Evolutionary conservation across 2,329 filamentous ascomycete species (phyloP).

Genomic region (Mariannaea elegans): DNA sequence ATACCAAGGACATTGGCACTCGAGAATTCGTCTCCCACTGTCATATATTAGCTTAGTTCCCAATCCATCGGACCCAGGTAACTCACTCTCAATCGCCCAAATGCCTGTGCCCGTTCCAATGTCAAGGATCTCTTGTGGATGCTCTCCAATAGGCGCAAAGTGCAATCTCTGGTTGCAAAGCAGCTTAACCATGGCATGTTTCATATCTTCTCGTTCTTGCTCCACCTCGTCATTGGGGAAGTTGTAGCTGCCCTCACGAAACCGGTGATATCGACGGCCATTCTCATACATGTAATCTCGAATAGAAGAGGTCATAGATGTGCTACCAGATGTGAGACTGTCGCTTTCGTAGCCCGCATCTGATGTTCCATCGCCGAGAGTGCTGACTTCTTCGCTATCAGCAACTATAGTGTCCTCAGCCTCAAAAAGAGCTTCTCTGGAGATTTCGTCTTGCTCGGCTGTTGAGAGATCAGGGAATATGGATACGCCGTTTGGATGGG

Average conservation of each 20-base stretch:
- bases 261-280: constrained; percentile 66
- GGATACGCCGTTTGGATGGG: constrained; percentile 48
- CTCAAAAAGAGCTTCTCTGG: constrained; percentile 47
- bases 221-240: constrained; percentile 70
- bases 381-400: constrained; percentile 42
- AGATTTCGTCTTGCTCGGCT: constrained; percentile 47
- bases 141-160: constrained; percentile 59
- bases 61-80: not conserved
- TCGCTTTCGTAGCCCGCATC: constrained; percentile 52
- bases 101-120: constrained; percentile 68
- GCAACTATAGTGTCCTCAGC: constrained; percentile 49
- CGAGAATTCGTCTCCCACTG: constrained; percentile 58
- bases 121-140: constrained; percentile 62
- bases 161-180: constrained; percentile 59
- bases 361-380: constrained; percentile 34
- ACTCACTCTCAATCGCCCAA: constrained; percentile 65
- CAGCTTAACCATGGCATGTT: constrained; percentile 61
- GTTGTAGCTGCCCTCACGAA: constrained; percentile 63
- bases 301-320: constrained; percentile 51
- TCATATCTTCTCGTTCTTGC: constrained; percentile 67
- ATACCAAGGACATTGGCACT: constrained; percentile 55
- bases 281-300: constrained; percentile 64
- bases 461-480: constrained; percentile 49
- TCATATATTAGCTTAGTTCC: constrained; percentile 19
- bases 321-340: constrained; percentile 47